Evolutionary conservation across 352 stramenopile species (phyloP).

Genomic region (Globisporangium abappressorium): DNA sequence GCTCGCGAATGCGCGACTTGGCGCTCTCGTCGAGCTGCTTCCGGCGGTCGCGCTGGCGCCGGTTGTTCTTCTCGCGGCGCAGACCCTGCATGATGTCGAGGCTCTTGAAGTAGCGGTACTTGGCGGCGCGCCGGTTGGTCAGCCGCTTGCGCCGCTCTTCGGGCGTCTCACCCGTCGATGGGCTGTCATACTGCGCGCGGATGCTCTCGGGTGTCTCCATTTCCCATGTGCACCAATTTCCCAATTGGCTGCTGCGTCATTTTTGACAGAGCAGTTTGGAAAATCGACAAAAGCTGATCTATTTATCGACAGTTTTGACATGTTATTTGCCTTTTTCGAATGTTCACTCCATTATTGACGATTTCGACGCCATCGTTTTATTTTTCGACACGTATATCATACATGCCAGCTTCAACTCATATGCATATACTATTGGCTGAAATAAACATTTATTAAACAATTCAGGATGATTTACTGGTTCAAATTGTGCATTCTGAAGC

Average conservation of each 20-base stretch:
- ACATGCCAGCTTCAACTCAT: not conserved
- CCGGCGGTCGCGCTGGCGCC: constrained; percentile 44
- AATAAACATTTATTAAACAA: not conserved
- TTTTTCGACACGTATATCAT: not conserved
- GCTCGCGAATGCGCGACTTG: constrained; percentile 37
- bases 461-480: not conserved
- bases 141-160: constrained; percentile 49
- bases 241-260: not conserved
- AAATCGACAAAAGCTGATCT: no score
- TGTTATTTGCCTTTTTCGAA: no score
- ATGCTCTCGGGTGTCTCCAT: constrained; percentile 61
- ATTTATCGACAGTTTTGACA: no score
- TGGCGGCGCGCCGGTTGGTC: constrained; percentile 58
- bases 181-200: constrained; percentile 40
- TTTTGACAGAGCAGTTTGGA: not conserved
- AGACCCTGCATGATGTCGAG: constrained; percentile 16
- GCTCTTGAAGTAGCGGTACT: constrained; percentile 56
- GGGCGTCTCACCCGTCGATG: constrained; percentile 34
- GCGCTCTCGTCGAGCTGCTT: constrained; percentile 38
- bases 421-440: not conserved
- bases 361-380: no score
- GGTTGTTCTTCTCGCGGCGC: constrained; percentile 44
- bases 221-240: not conserved
- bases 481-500: not conserved
- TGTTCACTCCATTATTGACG: no score